A percentile compares a stretch with the other conserved stretches of the same genome.
Evolutionary conservation across 352 stramenopile genomes (phyloP).

Genomic region (Phytophthora uliginosa): DNA sequence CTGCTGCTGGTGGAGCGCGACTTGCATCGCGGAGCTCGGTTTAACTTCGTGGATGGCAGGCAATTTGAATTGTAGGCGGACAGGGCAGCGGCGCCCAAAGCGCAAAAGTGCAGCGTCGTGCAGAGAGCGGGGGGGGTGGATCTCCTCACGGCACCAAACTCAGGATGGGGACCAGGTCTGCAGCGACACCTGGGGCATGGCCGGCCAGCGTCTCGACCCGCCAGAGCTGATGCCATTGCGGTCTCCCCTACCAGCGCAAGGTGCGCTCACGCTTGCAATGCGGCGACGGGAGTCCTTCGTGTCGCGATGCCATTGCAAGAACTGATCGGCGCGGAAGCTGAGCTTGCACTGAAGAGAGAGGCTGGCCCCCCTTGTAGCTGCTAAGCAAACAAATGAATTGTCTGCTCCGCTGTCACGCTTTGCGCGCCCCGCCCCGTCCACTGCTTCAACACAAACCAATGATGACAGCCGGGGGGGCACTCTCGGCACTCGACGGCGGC

Average conservation of each 20-base stretch:
- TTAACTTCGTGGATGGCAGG: constrained; percentile 35
- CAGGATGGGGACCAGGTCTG: constrained; percentile 40
- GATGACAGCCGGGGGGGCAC: constrained; percentile 21
- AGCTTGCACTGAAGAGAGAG: constrained; percentile 24
- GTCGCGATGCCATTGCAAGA: constrained; percentile 25
- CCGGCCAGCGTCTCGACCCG: constrained; percentile 11
- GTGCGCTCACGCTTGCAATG: not conserved
- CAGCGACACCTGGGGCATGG: constrained; percentile 10
- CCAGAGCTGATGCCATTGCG: constrained; percentile 21
- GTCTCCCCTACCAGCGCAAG: constrained; percentile 2
- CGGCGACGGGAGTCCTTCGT: not conserved
- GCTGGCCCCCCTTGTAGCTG: constrained; percentile 13
- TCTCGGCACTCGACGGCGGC: constrained; percentile 7
- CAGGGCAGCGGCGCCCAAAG: constrained; percentile 30
- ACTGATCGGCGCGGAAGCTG: constrained; percentile 7
- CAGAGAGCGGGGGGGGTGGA: constrained; percentile 35
- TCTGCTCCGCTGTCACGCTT: constrained; percentile 22
- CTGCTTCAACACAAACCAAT: constrained; percentile 38
- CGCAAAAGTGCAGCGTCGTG: constrained; percentile 25
- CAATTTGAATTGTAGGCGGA: constrained; percentile 45
- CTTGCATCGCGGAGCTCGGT: constrained; percentile 32
- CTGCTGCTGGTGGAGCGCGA: constrained; percentile 27
- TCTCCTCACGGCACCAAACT: constrained; percentile 39
- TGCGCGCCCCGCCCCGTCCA: constrained; percentile 17
- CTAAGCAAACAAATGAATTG: constrained; percentile 49